Evolutionary conservation across 192 early-diverging fungal species (phyloP).

Genomic region (Rhizoclosmatium sp.): DNA sequence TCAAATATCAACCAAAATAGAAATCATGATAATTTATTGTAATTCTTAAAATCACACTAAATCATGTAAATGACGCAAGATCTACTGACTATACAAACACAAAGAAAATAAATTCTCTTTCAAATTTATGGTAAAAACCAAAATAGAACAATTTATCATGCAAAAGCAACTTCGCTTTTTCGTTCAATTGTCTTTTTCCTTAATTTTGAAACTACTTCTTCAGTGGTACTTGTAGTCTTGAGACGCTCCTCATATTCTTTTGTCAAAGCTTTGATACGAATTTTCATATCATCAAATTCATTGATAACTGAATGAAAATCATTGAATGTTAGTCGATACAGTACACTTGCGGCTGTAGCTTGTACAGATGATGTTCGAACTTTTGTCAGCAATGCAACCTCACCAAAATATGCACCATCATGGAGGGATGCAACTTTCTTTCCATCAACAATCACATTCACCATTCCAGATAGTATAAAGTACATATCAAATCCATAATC

Average conservation of each 20-base stretch:
- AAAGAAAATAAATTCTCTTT: too few species aligned
- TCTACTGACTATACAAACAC: too few species aligned
- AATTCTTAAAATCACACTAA: too few species aligned
- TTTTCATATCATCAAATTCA: constrained; percentile 5
- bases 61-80: too few species aligned
- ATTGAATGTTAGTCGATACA: not conserved
- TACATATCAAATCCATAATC: constrained; percentile 43
- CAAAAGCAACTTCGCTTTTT: too few species aligned
- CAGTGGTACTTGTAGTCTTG: too few species aligned
- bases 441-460: constrained; percentile 29
- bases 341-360: not conserved
- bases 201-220: too few species aligned
- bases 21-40: too few species aligned
- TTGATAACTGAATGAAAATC: constrained; percentile 1
- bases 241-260: not conserved
- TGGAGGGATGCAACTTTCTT: constrained; percentile 25
- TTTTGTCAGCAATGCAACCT: not conserved
- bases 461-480: constrained; percentile 41
- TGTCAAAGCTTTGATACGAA: not conserved
- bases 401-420: constrained; percentile 49
- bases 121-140: too few species aligned
- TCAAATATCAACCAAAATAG: too few species aligned
- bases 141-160: too few species aligned
- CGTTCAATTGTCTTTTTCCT: too few species aligned
- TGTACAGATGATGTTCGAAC: constrained; percentile 3